Evolutionary conservation across 805 yeast genomes (phyloP), one percentile per base, ranked within the genome.

Genomic region (Sugiyamaella qingdaonensis): DNA sequence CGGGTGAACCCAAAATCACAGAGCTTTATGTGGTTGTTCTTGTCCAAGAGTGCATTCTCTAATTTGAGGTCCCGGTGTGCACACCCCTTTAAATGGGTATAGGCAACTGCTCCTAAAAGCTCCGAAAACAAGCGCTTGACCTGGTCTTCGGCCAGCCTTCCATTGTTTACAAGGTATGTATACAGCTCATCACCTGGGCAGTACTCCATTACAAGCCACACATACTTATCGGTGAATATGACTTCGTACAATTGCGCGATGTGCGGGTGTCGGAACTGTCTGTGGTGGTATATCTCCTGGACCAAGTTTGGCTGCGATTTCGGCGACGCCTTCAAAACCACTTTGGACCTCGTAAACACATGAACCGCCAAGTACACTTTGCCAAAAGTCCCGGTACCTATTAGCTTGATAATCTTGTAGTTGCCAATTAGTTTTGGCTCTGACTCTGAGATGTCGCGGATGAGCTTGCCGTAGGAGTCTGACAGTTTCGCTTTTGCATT

Each of bases 1-100:
- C 98, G 75, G 0, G 96, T 88, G 67, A 92, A 92, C 0, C 99
- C 99, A 69, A 92, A 91, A 71, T 92, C 99, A 4, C 96, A 84
- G 49, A 92, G 71, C 66, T 90, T 90, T 52, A 88, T 81, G 63
- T 86, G 85, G 57, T 84, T 86, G 62, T 86, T 85, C 61, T 86
- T 85, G 67, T 89, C 96, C 53, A 90, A 72, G 45, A 86, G 68
- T 52, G 86, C 71, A 66, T 90, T 90, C 66, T 90, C 97, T 48
- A 91, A 72, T 50, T 74, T 74, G 46, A 90, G 72, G 65, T 90
- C 97, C 53, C 97, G 75, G 67, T 90, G 97, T 11, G 89, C 83
- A 59, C 92, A 80, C 59, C 86, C 82, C 63, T 82, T 73, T 8
- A 84, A 76, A 68, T 90, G 97, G 2, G 90, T 86, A 62, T 88